Evolutionary conservation across 495 filamentous ascomycete genomes (phyloP).

Genomic region (Opeltia flavorubescens): DNA sequence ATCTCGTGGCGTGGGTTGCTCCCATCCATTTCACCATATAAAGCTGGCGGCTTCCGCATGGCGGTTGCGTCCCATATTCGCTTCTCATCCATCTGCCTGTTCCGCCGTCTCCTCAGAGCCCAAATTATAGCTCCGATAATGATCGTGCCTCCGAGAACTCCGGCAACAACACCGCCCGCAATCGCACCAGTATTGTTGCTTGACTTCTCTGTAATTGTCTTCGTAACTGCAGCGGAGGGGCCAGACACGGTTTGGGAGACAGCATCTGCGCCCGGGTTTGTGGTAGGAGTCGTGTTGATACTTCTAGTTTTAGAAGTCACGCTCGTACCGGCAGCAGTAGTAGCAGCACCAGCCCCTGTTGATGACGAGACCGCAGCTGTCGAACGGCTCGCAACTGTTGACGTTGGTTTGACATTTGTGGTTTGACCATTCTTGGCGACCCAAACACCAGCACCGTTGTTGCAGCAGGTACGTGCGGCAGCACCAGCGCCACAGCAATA

Average conservation of each 20-base stretch:
- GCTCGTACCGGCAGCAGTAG: background rate
- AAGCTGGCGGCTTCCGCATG: background rate
- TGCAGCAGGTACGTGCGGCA: background rate
- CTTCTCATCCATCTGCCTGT: background rate
- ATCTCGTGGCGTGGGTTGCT: background rate
- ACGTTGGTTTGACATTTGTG: background rate
- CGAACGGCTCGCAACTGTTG: background rate
- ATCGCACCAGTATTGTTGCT: slow-evolving; percentile 1
- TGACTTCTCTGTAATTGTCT: background rate
- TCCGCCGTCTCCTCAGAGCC: background rate
- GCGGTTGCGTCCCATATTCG: background rate
- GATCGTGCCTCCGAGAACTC: background rate
- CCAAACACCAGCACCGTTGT: background rate
- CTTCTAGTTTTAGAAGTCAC: background rate
- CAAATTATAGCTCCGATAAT: background rate
- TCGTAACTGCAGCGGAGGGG: background rate
- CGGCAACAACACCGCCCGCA: slow-evolving; percentile 1
- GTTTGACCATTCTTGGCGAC: slow-evolving; percentile 1
- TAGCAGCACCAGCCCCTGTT: background rate
- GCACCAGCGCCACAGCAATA: slow-evolving; percentile 4
- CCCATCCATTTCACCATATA: background rate
- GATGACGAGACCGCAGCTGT: background rate
- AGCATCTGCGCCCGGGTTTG: background rate
- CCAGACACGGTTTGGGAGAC: background rate
- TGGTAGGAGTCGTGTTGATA: background rate